Evolutionary conservation across 805 yeast species (phyloP), one percentile per base, ranked within the genome.

Genomic region (Suhomyces pyralidae): DNA sequence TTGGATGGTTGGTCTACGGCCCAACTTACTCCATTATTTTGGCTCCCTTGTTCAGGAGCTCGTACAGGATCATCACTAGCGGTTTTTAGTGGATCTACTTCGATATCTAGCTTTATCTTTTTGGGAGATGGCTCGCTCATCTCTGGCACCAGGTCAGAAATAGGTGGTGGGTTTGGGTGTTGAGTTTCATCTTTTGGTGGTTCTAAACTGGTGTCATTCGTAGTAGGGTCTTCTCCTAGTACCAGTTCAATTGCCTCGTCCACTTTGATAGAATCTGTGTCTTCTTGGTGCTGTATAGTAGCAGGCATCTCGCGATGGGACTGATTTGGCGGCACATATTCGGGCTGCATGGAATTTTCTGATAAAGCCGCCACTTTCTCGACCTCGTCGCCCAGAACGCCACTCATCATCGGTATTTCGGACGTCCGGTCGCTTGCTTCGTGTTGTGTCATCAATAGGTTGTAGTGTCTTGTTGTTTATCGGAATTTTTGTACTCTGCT

Each of bases 91-190:
- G 46, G 15, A n/a, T 44, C 36, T 9, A 5, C 46, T n/a, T 12
- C 20, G 46, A 15, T 7, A 12, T 45, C 47, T 8, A 45, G 38
- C 30, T 45, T 45, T 3, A 45, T 45, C 36, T 26, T 45, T 19
- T 45, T 45, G 47, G 47, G 47, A 15, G 36, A 45, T 14, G 47
- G 47, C n/a, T 45, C 36, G 32, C 36, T 12, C 10, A 43, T 43
- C 30, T 43, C 30, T 19, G 46, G 28, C 30, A 17, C 30, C 46
- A 24, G 28, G 26, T 24, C 46, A 24, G 46, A 43, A 15, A 43
- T 24, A n/a, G 46, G 46, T 20, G n/a, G 26, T 43, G 5, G 17
- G 15, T 7, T 43, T 10, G 7, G 46, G 12, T 14, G 2, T 19
- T 7, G 24, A 38, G n/a, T 5, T 7, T 38, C 24, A 19, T 17